Conservation (phyloP, 2,329 filamentous ascomycete genomes). For the Mollisia scopiformis region DNA sequence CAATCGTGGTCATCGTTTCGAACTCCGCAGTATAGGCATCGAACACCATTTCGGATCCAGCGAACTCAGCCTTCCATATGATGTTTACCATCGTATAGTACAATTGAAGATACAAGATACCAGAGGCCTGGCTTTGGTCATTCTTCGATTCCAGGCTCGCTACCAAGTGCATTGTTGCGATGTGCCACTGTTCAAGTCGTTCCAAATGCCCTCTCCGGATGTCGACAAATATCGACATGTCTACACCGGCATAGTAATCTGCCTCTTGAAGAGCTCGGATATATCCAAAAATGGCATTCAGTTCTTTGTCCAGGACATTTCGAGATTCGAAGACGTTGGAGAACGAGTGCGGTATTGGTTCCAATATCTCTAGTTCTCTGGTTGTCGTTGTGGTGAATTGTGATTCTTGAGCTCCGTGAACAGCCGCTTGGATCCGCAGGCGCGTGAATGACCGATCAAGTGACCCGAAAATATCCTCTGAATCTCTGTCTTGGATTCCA, state of each 20-base stretch:
- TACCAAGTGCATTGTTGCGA: not conserved
- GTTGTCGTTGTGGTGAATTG: not conserved
- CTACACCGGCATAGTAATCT: not conserved
- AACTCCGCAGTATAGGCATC: conserved; percentile 41
- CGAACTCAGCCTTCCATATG: conserved; percentile 1
- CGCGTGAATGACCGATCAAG: conserved; percentile 1
- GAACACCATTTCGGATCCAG: conserved; percentile 39
- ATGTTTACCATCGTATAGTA: conserved; percentile 11
- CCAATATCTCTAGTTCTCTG: not conserved
- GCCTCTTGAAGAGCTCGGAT: conserved; percentile 10
- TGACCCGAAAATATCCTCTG: not conserved
- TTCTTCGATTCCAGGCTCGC: not conserved
- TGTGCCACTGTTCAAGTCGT: not conserved
- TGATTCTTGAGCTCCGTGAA: not conserved
- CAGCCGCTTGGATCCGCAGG: conserved; percentile 2
- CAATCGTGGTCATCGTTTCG: conserved; percentile 34
- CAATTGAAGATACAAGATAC: conserved; percentile 14
- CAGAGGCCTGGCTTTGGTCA: not conserved
- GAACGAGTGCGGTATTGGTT: conserved; percentile 3
- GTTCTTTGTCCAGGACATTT: conserved; percentile 12
- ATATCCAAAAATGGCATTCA: conserved; percentile 14
- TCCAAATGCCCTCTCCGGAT: not conserved
- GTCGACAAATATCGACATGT: not conserved
- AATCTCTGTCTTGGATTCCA: not conserved
- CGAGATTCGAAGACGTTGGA: conserved; percentile 15